Base-by-base conservation (phyloP, 2,329 filamentous ascomycete genomes). In the Karstenula rhodostoma region DNA sequence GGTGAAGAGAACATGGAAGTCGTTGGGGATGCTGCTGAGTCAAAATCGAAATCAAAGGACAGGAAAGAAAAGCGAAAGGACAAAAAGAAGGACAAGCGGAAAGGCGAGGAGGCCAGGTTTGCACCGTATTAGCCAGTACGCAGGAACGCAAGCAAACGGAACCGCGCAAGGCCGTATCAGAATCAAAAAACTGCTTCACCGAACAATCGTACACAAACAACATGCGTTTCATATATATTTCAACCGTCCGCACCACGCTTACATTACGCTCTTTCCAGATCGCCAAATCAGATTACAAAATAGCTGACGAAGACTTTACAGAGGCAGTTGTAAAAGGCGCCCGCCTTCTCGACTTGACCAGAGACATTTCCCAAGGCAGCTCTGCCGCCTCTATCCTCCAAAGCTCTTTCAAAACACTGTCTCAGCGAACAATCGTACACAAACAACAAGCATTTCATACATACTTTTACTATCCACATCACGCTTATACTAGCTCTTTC, bases 51-150 rank as follows among this genome's bases (percentile, higher is more conserved):
- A 61, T 33, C 46, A 3, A 43, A 51, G 29, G 56, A 51, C 17
- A 57, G 22, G 47, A 55, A 55, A 13, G 42, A 55, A 19, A 54
- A 54, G 40, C 51, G 48, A 67, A 71, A 55, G 67, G 57, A 54
- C 27, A 73, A 73, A 33, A 56, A 61, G 46, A 68, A 68, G 27
- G 67, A 74, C 51, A 72, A 73, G 57, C 59, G 62, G 37, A 70
- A 70, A 33, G 70, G 65, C 19, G 68, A 67, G 1, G 72, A 73
- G 12, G 73, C 71, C 32, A 71, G 78, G 47, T 80, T 71, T 58
- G 77, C 78, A 59, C 79, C 78, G 1, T 80, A 80, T 56, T 80
- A 51, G 42, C 23, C 9, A 19, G 33, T 40, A n/a, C 35, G 15
- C 35, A 40, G 15, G 17, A 40, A n/a, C 37, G 29, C 29, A 32